phyloP scores from a whole-genome alignment of 2,329 filamentous ascomycete genomes.

The Aspergillus thermomutatus region DNA sequence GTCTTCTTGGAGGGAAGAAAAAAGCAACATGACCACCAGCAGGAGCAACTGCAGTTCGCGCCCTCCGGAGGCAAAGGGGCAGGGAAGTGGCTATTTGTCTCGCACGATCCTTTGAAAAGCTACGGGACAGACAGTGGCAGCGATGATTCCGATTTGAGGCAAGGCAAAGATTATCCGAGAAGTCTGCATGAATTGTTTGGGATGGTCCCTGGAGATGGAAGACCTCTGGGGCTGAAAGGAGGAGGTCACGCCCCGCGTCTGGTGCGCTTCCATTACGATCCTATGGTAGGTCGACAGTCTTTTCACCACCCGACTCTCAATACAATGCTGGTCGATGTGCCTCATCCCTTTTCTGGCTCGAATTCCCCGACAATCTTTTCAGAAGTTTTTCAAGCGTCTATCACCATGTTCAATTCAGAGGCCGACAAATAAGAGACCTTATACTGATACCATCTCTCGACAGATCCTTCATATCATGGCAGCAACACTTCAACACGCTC shows the following conservation, averaged over 20 bases:
- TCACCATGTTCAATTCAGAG: neutral
- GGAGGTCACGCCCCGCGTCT: conserved; percentile 48
- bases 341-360: neutral
- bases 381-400: conserved; percentile 8
- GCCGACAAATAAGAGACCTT: conserved; percentile 9
- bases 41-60: conserved; percentile 40
- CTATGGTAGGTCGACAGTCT: conserved; percentile 69
- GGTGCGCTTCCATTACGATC: conserved; percentile 89
- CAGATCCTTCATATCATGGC: conserved; percentile 88
- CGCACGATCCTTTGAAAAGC: conserved; percentile 66
- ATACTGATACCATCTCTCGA: conserved; percentile 20
- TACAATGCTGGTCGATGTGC: neutral
- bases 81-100: conserved; percentile 82
- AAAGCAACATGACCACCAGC: conserved; percentile 22
- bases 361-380: neutral
- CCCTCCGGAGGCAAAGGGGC: conserved; percentile 80
- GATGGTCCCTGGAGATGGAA: conserved; percentile 34
- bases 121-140: conserved; percentile 1
- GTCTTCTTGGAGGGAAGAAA: conserved; percentile 81
- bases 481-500: conserved; percentile 70
- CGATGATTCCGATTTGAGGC: neutral
- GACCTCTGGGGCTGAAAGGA: conserved; percentile 29
- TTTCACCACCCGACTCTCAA: neutral
- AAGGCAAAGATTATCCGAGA: conserved; percentile 25
- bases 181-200: conserved; percentile 42